Base-by-base conservation (phyloP, 2,329 filamentous ascomycete genomes). In the Cladosporium cucumerinum region DNA sequence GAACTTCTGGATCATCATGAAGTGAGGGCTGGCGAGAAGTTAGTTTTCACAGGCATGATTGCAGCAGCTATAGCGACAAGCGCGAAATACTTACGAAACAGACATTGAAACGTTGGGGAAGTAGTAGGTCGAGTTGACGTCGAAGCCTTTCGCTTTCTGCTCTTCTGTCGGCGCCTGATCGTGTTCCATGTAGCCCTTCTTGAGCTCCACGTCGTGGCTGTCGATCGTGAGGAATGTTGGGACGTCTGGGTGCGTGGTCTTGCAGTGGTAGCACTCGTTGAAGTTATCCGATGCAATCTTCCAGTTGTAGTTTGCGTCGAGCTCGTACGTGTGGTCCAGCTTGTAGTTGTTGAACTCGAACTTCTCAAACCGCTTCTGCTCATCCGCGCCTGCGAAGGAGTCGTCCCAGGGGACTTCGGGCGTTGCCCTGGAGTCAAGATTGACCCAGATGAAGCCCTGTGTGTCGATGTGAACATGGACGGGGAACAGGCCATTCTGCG, bases 181-280 rank as follows among this genome's bases (percentile, higher is more conserved):
- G 72, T 85, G 84, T 65, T 82, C 77, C 63, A 85, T 82, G 67
- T 82, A 78, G 3, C 76, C 78, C 34, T 76, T 79, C 67, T 82
- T 79, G 49, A 80, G 79, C 66, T 82, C 77, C 51, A 84, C 82
- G 54, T 78, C 75, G 74, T 86, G 86, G 26, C 80, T 81, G 68
- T 81, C 80, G 55, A 87, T 80, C 66, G 86, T 83, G 55, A 85
- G 80, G 46, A 87, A 80, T 46, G 78, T 77, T 3, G 84, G 79
- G 32, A 87, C 82, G 61, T 85, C 82, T 2, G 85, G 84, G 68
- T 87, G 85, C 2, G 84, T 82, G 2, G 82, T 83, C 65, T 82
- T 81, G 77, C 84, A 87, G 76, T 87, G 85, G 69, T 87, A 88
- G 70, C 85, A 87, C 72, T 86, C 86, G 72, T 88, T 88, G 78